These are phyloP conservation scores for Yarrowia galli DNA, from an alignment of 1,139 yeast species.

Conservation along the genomic window DNA sequence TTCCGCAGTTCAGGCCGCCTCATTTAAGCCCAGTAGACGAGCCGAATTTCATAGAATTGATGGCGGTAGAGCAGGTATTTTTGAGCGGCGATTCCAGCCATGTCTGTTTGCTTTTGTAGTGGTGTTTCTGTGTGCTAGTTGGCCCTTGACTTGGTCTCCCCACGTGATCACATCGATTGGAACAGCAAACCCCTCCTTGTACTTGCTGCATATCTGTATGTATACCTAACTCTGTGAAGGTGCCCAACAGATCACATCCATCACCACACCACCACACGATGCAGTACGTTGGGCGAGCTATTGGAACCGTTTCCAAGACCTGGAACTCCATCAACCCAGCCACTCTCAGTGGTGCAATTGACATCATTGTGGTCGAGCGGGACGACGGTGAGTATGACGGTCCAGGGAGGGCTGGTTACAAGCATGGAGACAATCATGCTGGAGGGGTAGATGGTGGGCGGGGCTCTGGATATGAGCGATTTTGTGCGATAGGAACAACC, in stretches of 20 bases:
- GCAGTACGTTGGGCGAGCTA: slow-evolving; percentile 97
- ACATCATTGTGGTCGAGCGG: slow-evolving; percentile 94
- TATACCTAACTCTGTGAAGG: slow-evolving; percentile 19
- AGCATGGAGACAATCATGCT: no score
- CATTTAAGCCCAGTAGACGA: background rate
- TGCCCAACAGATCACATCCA: slow-evolving; percentile 31
- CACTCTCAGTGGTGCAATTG: slow-evolving; percentile 95
- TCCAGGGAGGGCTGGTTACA: background rate
- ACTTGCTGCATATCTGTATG: slow-evolving; percentile 32
- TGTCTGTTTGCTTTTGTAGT: background rate
- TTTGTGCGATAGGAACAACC: no score
- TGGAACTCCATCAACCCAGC: slow-evolving; percentile 98
- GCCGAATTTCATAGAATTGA: background rate
- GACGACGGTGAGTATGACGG: slow-evolving; percentile 62
- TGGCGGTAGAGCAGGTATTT: no score
- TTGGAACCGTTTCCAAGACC: slow-evolving; percentile 92
- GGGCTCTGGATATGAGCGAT: no score
- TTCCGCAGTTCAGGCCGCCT: slow-evolving; percentile 6
- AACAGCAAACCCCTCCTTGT: slow-evolving; percentile 38
- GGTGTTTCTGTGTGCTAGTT: background rate
- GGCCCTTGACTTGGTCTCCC: background rate
- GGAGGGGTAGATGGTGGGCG: no score
- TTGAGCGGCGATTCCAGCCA: background rate
- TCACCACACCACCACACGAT: slow-evolving; percentile 51
- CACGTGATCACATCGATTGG: slow-evolving; percentile 37